Evolutionary conservation across 495 filamentous ascomycete species (phyloP), one percentile per base, ranked within the genome.

Genomic region (Penicillium taxi): DNA sequence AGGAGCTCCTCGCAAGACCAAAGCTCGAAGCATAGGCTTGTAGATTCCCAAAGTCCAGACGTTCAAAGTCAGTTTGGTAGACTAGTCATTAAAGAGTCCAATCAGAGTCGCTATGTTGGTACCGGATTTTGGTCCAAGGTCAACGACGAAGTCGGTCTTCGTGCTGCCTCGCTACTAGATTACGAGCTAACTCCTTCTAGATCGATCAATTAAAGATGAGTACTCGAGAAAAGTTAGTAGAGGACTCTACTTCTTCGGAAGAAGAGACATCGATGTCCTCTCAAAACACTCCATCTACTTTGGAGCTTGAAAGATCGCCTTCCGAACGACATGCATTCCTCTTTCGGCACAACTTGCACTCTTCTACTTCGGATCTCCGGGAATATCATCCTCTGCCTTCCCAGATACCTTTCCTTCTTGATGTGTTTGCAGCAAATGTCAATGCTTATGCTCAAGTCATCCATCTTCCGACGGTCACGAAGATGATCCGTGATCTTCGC

Each of bases 261-360:
- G 66, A 67, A 15, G 70, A 69, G 13, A 40, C 44, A 1, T 53
- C 41, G 23, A 19, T 28, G 1, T 44, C 49, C 6, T 55, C 25
- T 2, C n/a, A n/a, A n/a, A 43, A 44, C 23, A 47, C 56, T 2
- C 47, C 49, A 15, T 61, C 59, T 0, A 67, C 58, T 1, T 49
- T 50, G 18, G 67, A 71, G 39, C 37, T 66, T 20, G 49, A 61
- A 1, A 55, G 61, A 22, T 56, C 60, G 11, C 59, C 72, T 7
- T 54, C 50, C n/a, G 69, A 71, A 26, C 67, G 71, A n/a, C 64
- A 73, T 47, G 69, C 63, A 9, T 75, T 77, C 49, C 46, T 77
- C 2, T 75, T 77, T 46, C 42, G 59, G 25, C 66, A 74, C 23
- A 69, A 68, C 34, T 37, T 69, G 13, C 55, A 35, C 11, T 21